Evolutionary conservation across 495 filamentous ascomycete genomes (phyloP), one percentile per base, ranked within the genome.

Genomic region (Xylaria scruposa): DNA sequence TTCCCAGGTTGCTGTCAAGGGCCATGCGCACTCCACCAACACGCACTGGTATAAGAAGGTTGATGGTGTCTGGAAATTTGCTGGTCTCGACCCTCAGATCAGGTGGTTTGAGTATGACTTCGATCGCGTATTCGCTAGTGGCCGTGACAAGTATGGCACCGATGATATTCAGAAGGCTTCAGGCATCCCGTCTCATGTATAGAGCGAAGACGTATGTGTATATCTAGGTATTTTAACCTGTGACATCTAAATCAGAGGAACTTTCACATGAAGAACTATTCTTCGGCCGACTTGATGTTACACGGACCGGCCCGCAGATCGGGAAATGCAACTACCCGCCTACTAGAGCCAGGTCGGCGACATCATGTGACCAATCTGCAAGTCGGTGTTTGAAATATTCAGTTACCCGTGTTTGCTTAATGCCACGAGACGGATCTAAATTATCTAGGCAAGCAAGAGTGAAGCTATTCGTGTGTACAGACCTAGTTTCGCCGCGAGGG

Each of bases 11-110:
- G 80, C 80, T 29, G 82, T 88, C 78, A 90, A 89, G 84, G 89
- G 89, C 66, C 92, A 94, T 75, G 88, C 86, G 19, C 92, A 95
- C 81, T 88, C 87, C 65, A 89, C 88, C 68, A 92, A 91, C 78
- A 86, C 87, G 74, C 90, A 92, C 78, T 92, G 88, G 79, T 94
- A 94, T 80, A 85, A 83, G 68, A 94, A 92, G 86, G 82, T 93
- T 26, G 82, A 93, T 73, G 91, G 91, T 6, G 88, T 90, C 70
- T 95, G 93, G 93, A 95, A 94, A 82, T 93, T 94, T 80, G 91
- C 92, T 1, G 92, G 93, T 1, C 81, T 95, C 64, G 83, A 85
- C 77, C 92, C 93, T 1, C 83, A 88, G 61, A 91, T 95, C 69
- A 81, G 89, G 53, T 95, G 90, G 91, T 83, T 81, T 72, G 93